These are phyloP conservation scores for Cicer cuneatum DNA, from an alignment of 306 rosid species.

Conservation along the genomic window DNA sequence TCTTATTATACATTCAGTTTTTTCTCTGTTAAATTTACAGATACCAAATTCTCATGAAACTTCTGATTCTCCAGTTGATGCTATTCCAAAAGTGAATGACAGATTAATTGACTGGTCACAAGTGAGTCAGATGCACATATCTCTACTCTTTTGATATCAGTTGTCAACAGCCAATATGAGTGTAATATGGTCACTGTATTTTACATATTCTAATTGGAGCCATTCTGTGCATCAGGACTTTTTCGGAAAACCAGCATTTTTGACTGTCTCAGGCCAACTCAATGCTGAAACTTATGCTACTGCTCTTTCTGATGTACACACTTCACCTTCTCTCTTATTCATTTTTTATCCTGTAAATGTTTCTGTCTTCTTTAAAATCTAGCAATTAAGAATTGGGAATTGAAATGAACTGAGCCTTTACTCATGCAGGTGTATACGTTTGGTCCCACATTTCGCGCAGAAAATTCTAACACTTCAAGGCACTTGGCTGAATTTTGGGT, in stretches of 20 bases:
- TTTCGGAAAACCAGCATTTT: slow-evolving; percentile 93
- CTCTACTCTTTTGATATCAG: slow-evolving; percentile 36
- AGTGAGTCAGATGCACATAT: slow-evolving; percentile 59
- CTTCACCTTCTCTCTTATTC: slow-evolving; percentile 5
- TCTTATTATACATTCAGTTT: slow-evolving; percentile 15
- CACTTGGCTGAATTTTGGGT: slow-evolving; percentile 99
- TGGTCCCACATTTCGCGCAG: slow-evolving; percentile 98
- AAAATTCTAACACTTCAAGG: slow-evolving; percentile 94
- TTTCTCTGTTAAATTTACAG: slow-evolving; percentile 53
- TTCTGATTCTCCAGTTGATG: slow-evolving; percentile 66
- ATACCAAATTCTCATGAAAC: slow-evolving; percentile 79
- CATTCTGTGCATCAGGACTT: slow-evolving; percentile 69
- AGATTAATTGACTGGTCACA: slow-evolving; percentile 89
- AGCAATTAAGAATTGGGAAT: slow-evolving; percentile 33
- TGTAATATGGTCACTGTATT: slow-evolving; percentile 25
- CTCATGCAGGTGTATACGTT: slow-evolving; percentile 81
- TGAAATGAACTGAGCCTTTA: slow-evolving; percentile 35
- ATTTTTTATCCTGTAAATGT: neutral
- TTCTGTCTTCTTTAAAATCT: slow-evolving; percentile 31
- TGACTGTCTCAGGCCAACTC: slow-evolving; percentile 97
- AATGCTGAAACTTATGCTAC: slow-evolving; percentile 98
- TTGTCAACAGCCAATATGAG: slow-evolving; percentile 14
- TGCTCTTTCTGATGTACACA: slow-evolving; percentile 88
- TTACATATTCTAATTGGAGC: slow-evolving; percentile 38
- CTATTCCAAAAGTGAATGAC: slow-evolving; percentile 75